Conservation (phyloP, 2,329 filamentous ascomycete genomes). For the Fusarium albosuccineum region DNA sequence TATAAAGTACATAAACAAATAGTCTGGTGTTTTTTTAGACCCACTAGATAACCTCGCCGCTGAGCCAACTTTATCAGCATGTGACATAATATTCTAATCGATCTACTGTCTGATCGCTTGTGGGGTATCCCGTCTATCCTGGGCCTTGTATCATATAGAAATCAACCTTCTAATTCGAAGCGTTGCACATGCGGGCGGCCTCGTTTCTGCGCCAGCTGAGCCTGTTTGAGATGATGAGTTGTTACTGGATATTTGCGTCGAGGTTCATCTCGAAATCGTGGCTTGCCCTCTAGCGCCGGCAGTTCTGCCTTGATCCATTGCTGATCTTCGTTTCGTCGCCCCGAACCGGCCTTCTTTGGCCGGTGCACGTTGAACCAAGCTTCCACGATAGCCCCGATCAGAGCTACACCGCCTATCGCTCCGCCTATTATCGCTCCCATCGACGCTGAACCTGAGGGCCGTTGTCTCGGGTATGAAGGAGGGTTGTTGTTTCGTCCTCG, state of each 20-base stretch:
- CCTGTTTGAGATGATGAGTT: not conserved
- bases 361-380: not conserved
- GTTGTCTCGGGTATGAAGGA: not conserved
- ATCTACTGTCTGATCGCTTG: not conserved
- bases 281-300: not conserved
- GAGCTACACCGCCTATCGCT: not conserved
- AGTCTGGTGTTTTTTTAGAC: too few relatives aligned
- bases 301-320: not conserved
- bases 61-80: not conserved
- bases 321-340: not conserved
- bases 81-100: not conserved
- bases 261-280: too few relatives aligned
- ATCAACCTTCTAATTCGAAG: not conserved
- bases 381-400: not conserved
- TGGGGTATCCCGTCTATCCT: not conserved
- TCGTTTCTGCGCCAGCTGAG: not conserved
- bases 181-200: not conserved
- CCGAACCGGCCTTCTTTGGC: not conserved
- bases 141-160: not conserved
- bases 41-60: too few relatives aligned
- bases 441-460: conserved; percentile 2
- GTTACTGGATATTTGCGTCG: too few relatives aligned
- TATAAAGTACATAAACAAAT: too few relatives aligned
- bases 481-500: not conserved
- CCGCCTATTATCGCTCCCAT: not conserved